Conservation (phyloP, 192 early-diverging fungal species). For the Dispira parvispora region DNA sequence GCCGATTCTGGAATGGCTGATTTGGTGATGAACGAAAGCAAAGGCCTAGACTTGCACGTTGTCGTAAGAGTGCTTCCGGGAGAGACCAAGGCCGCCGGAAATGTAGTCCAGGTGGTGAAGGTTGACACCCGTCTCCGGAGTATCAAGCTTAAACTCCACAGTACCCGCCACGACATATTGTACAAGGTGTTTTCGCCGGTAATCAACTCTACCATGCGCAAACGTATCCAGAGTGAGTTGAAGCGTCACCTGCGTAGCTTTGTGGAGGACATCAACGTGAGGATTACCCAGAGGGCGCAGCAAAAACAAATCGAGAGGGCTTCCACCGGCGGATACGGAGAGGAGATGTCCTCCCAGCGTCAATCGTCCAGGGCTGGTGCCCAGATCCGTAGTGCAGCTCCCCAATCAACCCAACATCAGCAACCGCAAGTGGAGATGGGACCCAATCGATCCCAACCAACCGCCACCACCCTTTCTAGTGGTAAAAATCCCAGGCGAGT, state of each 20-base stretch:
- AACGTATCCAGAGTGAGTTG: neutral
- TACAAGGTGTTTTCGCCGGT: constrained; percentile 22
- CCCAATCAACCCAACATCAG: too few species aligned
- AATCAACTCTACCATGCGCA: constrained; percentile 14
- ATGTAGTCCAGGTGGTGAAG: constrained; percentile 17
- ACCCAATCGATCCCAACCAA: too few species aligned
- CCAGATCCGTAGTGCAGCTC: too few species aligned
- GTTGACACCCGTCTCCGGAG: constrained; percentile 20
- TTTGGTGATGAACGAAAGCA: constrained; percentile 20
- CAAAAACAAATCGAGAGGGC: neutral
- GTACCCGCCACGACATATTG: constrained; percentile 25
- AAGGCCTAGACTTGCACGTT: constrained; percentile 17
- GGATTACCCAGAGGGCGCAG: neutral
- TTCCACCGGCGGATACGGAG: too few species aligned
- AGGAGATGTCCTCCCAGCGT: too few species aligned
- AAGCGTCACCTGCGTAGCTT: neutral
- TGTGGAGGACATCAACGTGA: neutral
- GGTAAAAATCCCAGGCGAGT: too few species aligned
- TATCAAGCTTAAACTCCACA: constrained; percentile 24
- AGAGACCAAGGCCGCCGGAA: constrained; percentile 6
- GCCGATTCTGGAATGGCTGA: constrained; percentile 31
- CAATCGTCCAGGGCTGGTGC: too few species aligned
- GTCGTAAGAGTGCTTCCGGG: constrained; percentile 5
- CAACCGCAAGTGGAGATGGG: too few species aligned
- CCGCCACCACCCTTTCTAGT: too few species aligned